These are phyloP conservation scores for Tieghemiomyces parasiticus DNA, from an alignment of 192 early-diverging fungal species.

Conservation along the genomic window DNA sequence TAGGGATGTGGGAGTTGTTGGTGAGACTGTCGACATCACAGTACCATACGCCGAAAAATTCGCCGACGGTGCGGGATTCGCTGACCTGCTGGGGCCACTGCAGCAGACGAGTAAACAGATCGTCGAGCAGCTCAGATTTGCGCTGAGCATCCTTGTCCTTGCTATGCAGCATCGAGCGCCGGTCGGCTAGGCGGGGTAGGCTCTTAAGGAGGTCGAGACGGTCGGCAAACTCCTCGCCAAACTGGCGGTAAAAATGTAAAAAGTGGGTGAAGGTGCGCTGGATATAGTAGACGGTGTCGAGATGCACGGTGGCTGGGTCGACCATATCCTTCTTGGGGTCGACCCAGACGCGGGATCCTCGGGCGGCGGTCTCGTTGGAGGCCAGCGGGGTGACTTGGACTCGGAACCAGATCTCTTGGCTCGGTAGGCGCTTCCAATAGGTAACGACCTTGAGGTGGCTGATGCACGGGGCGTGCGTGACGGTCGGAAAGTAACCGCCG, in stretches of 20 bases:
- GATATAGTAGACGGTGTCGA: constrained; percentile 4
- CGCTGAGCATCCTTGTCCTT: constrained; percentile 8
- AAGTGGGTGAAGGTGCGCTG: constrained; percentile 12
- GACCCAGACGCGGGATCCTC: constrained; percentile 7
- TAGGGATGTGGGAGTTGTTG: constrained; percentile 1
- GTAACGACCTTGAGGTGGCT: not conserved
- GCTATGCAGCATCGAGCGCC: not conserved
- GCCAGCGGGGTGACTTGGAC: constrained; percentile 3
- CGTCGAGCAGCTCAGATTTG: not conserved
- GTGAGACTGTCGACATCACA: not conserved
- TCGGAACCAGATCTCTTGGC: constrained; percentile 9
- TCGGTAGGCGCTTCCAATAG: constrained; percentile 4
- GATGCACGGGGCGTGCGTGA: constrained; percentile 1
- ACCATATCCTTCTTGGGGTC: constrained; percentile 5
- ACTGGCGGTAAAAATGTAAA: not conserved
- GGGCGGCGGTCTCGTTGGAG: not conserved
- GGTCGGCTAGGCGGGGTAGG: constrained; percentile 3
- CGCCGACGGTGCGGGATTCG: not conserved
- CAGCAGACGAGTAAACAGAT: not conserved
- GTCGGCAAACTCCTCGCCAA: not conserved
- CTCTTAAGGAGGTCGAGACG: not conserved
- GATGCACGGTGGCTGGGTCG: not conserved
- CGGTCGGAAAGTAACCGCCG: not conserved
- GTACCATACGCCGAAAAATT: constrained; percentile 10
- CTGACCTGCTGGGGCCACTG: constrained; percentile 9